Base-by-base conservation (phyloP, 164 flowering plant genomes). In the Malania oleifera region DNA sequence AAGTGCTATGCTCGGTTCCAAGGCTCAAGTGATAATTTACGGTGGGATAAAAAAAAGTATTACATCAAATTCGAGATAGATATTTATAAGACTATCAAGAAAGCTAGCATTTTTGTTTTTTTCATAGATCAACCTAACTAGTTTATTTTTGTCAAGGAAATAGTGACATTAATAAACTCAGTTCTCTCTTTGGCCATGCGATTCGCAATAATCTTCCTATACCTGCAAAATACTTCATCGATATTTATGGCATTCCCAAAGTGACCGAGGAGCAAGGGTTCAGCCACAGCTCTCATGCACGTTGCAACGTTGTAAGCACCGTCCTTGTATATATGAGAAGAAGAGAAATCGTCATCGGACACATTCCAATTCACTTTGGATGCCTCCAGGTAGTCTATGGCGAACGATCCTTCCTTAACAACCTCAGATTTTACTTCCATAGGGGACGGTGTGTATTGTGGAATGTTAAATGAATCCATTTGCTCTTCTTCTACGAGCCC, bases 401-500 rank as follows among this genome's bases (percentile, higher is more conserved):
- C 5, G 38, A 81, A 86, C 11, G 86, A 77, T 6, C 86, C 88
- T 65, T 84, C 84, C 2, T 52, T 68, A 39, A 59, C 31, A 19
- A 86, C 57, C n/a, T 53, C 43, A 0, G 14, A 34, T 41, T 65
- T 66, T 27, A 86, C 61, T 74, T 84, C 89, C 10, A 22, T 2
- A 5, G 71, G 62, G 7, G 75, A 72, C 29, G 93, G 85, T 13
- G 71, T 66, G 56, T 82, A 82, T 7, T 60, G 62, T 8, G 86
- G 95, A 26, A 80, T 41, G 52, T 86, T 79, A 72, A 80, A 84
- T 0, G 78, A 52, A 25, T 80, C 74, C 63, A 84, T 0, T 28
- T 79, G 59, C 37, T 57, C 71, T 63, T 79, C 78, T 12, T 79
- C 77, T 2, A 86, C 68, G 0, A 68, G 28, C 5, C 88, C 90